A percentile compares a stretch with the other conserved stretches of the same genome.
phyloP scores from a whole-genome alignment of 345 rosid species.

The Rhodomyrtus tomentosa region DNA sequence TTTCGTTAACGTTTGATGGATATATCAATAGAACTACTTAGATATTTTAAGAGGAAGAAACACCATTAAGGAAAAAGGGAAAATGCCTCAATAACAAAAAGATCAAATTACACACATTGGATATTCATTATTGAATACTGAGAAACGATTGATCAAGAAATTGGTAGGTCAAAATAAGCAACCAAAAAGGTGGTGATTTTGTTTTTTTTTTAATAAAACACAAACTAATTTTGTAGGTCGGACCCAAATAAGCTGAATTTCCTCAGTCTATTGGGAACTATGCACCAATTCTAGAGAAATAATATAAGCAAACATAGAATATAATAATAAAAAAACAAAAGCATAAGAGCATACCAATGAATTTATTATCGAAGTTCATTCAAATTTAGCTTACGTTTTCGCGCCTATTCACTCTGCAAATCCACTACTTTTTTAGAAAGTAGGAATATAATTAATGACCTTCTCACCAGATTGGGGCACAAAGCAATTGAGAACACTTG shows the following conservation, averaged over 20 bases:
- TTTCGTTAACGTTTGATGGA: not conserved
- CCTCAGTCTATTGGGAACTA: not conserved
- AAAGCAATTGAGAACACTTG: too few relatives aligned
- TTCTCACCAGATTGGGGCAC: too few relatives aligned
- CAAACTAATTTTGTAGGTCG: not conserved
- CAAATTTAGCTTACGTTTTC: too few relatives aligned
- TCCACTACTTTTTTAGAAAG: too few relatives aligned
- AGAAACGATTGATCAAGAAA: not conserved
- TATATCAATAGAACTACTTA: not conserved
- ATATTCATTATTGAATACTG: not conserved
- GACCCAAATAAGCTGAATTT: not conserved
- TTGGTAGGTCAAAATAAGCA: not conserved
- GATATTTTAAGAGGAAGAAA: not conserved
- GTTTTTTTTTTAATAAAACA: not conserved
- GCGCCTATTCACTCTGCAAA: too few relatives aligned
- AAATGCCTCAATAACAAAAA: not conserved
- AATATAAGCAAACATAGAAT: too few relatives aligned
- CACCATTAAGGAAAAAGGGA: not conserved
- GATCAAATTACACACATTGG: not conserved
- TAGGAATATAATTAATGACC: too few relatives aligned
- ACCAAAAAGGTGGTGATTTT: not conserved
- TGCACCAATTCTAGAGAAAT: too few relatives aligned
- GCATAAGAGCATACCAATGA: too few relatives aligned
- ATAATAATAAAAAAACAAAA: too few relatives aligned
- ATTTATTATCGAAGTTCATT: too few relatives aligned